Base-by-base conservation (phyloP, 2,329 filamentous ascomycete genomes). In the Aspergillus ibericus region DNA sequence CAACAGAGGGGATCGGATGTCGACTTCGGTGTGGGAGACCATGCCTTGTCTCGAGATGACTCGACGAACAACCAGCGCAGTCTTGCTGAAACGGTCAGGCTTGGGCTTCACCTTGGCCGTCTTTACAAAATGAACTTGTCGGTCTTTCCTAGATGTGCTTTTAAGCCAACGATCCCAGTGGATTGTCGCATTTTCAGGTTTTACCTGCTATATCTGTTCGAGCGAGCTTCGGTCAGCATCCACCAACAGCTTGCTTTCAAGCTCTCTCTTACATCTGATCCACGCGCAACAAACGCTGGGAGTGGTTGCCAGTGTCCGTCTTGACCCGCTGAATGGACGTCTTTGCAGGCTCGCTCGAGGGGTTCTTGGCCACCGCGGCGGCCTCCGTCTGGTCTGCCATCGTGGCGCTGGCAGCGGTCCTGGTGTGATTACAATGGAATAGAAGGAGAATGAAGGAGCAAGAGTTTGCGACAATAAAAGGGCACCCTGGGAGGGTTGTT, bases 41-140 rank as follows among this genome's bases (percentile, higher is more conserved):
- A 53, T 53, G 50, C 50, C 50, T n/a, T 53, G 29, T 15, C 22
- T 25, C 8, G 50, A 38, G 32, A 53, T 53, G 13, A 53, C 16
- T 13, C 50, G 50, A 27, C 50, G 50, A 16, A 53, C 50, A 18
- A 53, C 50, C 34, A 53, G 22, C 5, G 50, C 50, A 16, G 50
- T 53, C 34, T 53, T 53, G 13, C 50, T 53, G 50, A 53, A 53
- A n/a, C 50, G 50, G 9, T 53, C 50, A 5, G 50, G 32, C 20
- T 40, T 53, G 7, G 50, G 9, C 6, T 53, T 36, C 3, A 9
- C n/a, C 13, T 53, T 53, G 2, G 50, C 50, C 16, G 50, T 53
- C 20, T n/a, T 40, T 10, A 40, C 22, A 18, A 47, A 47, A 25
- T 47, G 42, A 2, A 47, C 13, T 16, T 47, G 42, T 47, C 42